Evolutionary conservation across 2,329 filamentous ascomycete genomes (phyloP), one percentile per base, ranked within the genome.

Genomic region (Curvularia sp.): DNA sequence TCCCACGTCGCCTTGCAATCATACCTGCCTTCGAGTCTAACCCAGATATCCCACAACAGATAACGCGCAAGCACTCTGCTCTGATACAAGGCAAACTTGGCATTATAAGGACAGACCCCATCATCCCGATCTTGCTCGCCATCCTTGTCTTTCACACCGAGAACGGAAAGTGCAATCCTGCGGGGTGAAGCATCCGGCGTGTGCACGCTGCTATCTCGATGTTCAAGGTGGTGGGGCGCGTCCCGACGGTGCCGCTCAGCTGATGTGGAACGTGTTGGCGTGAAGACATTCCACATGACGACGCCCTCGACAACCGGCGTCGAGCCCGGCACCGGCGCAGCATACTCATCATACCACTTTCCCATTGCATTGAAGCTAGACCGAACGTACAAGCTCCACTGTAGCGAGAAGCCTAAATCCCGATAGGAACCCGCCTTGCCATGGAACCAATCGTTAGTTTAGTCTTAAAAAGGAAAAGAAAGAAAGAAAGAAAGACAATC

Each of bases 341-440:
- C 67, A 45, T 55, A 66, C 3, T 53, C 53, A 4, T 69, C 64
- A 18, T 56, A 46, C 65, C 67, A 69, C 23, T 58, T 38, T 0
- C 67, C 65, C 10, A 48, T 59, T 18, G 56, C 46, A 42, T 49
- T 49, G 9, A 68, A 57, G 1, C 38, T 1, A 1, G 53, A 55
- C 15, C 48, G 45, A 13, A 64, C 60, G 28, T 68, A 68, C 1
- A 57, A 27, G 5, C 47, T 57, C 62, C 61, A 67, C 10, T 57
- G 52, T n/a, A 60, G 49, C 1, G 42, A 50, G 51, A 67, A 67
- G 2, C 65, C 66, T 6, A 55, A 54, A 49, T 58, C 63, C n/a
- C 57, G 53, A 27, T 65, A 68, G 3, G 52, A 57, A 23, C 67
- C 65, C 12, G 53, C 57, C 61, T 19, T 13, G 1, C 5, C 7